A percentile compares a stretch with the other conserved stretches of the same genome.
Evolutionary conservation across 2,329 filamentous ascomycete genomes (phyloP).

Genomic region (Cladosporium velox): DNA sequence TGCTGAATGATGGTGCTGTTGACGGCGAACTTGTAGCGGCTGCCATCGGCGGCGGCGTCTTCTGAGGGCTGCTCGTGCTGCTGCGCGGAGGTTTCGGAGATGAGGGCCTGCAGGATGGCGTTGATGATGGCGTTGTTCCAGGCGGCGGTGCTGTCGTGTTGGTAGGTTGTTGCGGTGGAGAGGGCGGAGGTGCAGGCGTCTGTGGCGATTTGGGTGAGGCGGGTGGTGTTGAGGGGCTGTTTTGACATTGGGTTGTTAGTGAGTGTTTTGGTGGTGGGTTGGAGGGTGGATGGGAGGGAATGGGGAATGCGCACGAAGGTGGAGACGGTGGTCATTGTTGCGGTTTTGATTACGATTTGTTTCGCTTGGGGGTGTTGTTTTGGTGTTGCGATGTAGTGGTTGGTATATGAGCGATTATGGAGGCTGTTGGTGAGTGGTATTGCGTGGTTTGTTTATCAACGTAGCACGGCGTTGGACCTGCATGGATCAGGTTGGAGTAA

Average conservation of each 20-base stretch:
- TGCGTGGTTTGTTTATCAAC: constrained; percentile 3
- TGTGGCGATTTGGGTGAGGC: constrained; percentile 81
- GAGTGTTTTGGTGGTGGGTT: neutral
- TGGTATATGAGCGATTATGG: neutral
- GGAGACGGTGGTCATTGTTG: constrained; percentile 13
- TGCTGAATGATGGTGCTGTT: constrained; percentile 99
- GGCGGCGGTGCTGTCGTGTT: constrained; percentile 77
- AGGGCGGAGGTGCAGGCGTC: constrained; percentile 83
- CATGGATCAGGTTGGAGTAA: neutral
- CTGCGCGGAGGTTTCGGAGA: constrained; percentile 62
- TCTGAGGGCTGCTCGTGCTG: constrained; percentile 45
- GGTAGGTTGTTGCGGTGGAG: constrained; percentile 74
- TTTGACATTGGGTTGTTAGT: neutral
- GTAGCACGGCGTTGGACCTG: constrained; percentile 9
- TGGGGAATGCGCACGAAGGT: constrained; percentile 5
- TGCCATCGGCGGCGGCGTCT: constrained; percentile 49
- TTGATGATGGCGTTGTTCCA: constrained; percentile 96
- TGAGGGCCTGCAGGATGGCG: constrained; percentile 73
- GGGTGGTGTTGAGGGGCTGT: constrained; percentile 73
- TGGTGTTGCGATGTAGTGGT: neutral
- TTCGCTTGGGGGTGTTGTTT: neutral
- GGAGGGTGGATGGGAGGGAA: neutral
- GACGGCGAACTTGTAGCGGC: constrained; percentile 85
- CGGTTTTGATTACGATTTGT: neutral
- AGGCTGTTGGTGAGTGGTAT: neutral